Conservation (phyloP, 331 rosid species). For the Quercus lobata region DNA sequence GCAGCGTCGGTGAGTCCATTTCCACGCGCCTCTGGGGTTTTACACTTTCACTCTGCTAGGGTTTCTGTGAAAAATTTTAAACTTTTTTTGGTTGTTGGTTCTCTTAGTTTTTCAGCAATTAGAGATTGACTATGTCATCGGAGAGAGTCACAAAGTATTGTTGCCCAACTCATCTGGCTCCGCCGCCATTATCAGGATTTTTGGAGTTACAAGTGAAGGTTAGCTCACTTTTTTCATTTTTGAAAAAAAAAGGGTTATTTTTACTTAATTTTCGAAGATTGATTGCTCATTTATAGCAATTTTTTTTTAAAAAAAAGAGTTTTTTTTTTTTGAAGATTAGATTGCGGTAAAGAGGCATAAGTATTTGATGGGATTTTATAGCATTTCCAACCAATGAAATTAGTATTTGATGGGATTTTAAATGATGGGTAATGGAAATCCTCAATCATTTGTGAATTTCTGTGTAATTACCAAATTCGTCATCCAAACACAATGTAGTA, state of each 20-base stretch:
- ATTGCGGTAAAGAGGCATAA: not conserved
- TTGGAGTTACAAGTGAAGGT: conserved; percentile 94
- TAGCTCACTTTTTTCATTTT: conserved; percentile 15
- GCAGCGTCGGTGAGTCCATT: conserved; percentile 54
- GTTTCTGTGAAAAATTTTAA: not conserved
- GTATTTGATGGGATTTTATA: no score
- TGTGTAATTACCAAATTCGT: no score
- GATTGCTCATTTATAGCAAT: no score
- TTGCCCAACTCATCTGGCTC: conserved; percentile 67
- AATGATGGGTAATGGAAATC: no score
- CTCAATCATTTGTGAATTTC: no score
- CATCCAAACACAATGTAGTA: not conserved
- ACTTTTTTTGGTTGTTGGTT: not conserved
- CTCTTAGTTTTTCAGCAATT: conserved; percentile 76
- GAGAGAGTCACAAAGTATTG: conserved; percentile 64
- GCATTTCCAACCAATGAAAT: no score
- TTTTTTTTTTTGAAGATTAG: not conserved
- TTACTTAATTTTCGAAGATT: no score
- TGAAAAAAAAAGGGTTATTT: no score
- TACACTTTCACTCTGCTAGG: not conserved
- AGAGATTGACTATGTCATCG: conserved; percentile 89
- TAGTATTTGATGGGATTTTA: no score
- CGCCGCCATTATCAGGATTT: conserved; percentile 80
- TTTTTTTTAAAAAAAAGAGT: no score
- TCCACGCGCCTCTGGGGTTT: not conserved